phyloP scores from a whole-genome alignment of 495 filamentous ascomycete genomes.

The Lasiosphaeria ovina region DNA sequence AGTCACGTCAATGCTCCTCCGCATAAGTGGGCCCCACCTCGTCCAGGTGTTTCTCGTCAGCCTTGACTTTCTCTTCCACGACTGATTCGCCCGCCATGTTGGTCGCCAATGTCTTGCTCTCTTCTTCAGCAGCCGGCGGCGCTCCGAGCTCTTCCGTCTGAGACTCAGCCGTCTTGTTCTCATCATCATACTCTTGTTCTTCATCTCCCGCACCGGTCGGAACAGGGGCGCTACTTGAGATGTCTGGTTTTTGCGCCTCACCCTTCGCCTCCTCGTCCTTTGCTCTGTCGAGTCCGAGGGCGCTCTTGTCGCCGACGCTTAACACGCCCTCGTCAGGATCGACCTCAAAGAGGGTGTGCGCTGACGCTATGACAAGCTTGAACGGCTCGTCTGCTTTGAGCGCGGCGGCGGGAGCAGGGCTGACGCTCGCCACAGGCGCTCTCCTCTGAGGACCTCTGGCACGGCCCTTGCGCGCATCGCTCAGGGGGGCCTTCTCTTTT shows the following conservation, averaged over 20 bases:
- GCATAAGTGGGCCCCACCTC: slow-evolving; percentile 37
- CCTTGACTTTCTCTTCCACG: slow-evolving; percentile 38
- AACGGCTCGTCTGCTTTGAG: slow-evolving; percentile 21
- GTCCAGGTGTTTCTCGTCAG: slow-evolving; percentile 27
- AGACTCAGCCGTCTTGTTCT: background rate
- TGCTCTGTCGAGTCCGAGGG: slow-evolving; percentile 15
- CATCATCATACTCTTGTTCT: background rate
- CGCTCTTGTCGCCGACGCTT: slow-evolving; percentile 29
- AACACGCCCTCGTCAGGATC: slow-evolving; percentile 51
- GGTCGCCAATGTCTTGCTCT: slow-evolving; percentile 43
- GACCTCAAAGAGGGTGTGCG: slow-evolving; percentile 48
- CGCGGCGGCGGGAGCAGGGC: slow-evolving; percentile 28
- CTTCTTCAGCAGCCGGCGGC: slow-evolving; percentile 15
- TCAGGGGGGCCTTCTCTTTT: slow-evolving; percentile 72
- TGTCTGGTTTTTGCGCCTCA: slow-evolving; percentile 16
- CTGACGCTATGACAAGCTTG: slow-evolving; percentile 39
- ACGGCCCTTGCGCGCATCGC: slow-evolving; percentile 83
- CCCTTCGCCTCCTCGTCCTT: slow-evolving; percentile 25
- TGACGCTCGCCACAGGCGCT: slow-evolving; percentile 53
- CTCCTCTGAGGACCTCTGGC: slow-evolving; percentile 85
- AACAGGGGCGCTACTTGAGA: background rate
- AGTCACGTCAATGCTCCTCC: slow-evolving; percentile 17
- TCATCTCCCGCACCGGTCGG: background rate
- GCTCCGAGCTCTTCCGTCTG: slow-evolving; percentile 21
- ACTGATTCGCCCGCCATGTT: slow-evolving; percentile 58